phyloP scores from a whole-genome alignment of 1,139 yeast species.

The Scheffersomyces stambukii region DNA sequence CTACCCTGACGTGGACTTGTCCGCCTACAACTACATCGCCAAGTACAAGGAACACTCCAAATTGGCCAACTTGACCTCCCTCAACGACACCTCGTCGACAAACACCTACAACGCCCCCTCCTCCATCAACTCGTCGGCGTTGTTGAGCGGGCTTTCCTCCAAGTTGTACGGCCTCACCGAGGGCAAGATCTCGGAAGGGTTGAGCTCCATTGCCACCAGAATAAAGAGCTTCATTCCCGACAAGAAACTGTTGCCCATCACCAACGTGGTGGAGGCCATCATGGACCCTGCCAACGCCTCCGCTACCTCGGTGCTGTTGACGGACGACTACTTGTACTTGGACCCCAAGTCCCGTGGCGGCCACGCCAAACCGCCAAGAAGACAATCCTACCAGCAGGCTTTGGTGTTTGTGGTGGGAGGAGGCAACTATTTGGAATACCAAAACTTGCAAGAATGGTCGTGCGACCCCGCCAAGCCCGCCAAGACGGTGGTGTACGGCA shows the following conservation, averaged over 20 bases:
- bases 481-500: conserved; percentile 71
- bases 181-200: conserved; percentile 71
- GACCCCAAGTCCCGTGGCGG: conserved; percentile 93
- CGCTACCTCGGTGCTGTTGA: conserved; percentile 56
- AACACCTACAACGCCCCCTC: conserved; percentile 15
- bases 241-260: conserved; percentile 80
- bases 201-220: conserved; percentile 84
- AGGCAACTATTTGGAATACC: conserved; percentile 91
- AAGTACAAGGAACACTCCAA: conserved; percentile 78
- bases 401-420: conserved; percentile 94
- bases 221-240: conserved; percentile 85
- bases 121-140: conserved; percentile 46
- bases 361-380: conserved; percentile 81
- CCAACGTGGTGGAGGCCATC: conserved; percentile 85
- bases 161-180: conserved; percentile 81
- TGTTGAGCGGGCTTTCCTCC: conserved; percentile 74
- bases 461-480: conserved; percentile 33
- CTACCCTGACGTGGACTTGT: conserved; percentile 56
- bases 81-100: conserved; percentile 12
- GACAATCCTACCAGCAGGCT: conserved; percentile 76
- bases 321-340: conserved; percentile 86
- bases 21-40: conserved; percentile 67
- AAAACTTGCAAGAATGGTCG: conserved; percentile 86
- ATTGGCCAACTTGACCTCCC: conserved; percentile 45
- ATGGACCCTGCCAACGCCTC: conserved; percentile 76